Evolutionary conservation across 768 basidiomycete genomes (phyloP).

Genomic region (Lactarius sp.): DNA sequence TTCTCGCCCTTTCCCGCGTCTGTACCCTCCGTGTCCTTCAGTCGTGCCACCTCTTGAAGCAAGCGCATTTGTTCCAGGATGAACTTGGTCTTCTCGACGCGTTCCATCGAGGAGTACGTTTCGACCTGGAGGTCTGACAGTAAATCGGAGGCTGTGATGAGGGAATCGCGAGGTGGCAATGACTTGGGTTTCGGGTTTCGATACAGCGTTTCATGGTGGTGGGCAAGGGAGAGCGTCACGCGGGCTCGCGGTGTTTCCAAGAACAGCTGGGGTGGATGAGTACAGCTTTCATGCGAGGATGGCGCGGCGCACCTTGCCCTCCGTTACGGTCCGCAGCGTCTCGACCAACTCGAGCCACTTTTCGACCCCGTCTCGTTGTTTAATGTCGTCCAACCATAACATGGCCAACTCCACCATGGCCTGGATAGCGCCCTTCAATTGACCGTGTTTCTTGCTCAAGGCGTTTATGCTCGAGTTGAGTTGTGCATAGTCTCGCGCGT

Average conservation of each 20-base stretch:
- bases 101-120: slow-evolving; percentile 98
- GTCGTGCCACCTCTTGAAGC: slow-evolving; percentile 66
- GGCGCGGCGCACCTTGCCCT: slow-evolving; percentile 77
- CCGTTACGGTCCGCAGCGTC: slow-evolving; percentile 86
- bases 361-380: slow-evolving; percentile 57
- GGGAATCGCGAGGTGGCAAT: slow-evolving; percentile 43
- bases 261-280: slow-evolving; percentile 61
- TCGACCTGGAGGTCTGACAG: slow-evolving; percentile 96
- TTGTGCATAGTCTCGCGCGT: slow-evolving; percentile 61
- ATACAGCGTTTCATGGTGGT: slow-evolving; percentile 74
- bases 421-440: slow-evolving; percentile 85
- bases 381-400: slow-evolving; percentile 75
- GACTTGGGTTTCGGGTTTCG: slow-evolving; percentile 40
- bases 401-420: slow-evolving; percentile 88
- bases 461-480: slow-evolving; percentile 64
- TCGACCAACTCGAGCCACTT: slow-evolving; percentile 86
- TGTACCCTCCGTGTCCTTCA: slow-evolving; percentile 62
- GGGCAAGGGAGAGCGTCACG: slow-evolving; percentile 81
- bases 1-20: slow-evolving; percentile 49
- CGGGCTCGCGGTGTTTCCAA: slow-evolving; percentile 94
- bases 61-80: slow-evolving; percentile 97
- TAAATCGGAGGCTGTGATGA: slow-evolving; percentile 85
- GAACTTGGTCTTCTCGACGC: slow-evolving; percentile 96
- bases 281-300: neutral
- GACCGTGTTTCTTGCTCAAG: slow-evolving; percentile 95